Conservation (phyloP, 768 basidiomycete genomes). For the Amanita rubescens region DNA sequence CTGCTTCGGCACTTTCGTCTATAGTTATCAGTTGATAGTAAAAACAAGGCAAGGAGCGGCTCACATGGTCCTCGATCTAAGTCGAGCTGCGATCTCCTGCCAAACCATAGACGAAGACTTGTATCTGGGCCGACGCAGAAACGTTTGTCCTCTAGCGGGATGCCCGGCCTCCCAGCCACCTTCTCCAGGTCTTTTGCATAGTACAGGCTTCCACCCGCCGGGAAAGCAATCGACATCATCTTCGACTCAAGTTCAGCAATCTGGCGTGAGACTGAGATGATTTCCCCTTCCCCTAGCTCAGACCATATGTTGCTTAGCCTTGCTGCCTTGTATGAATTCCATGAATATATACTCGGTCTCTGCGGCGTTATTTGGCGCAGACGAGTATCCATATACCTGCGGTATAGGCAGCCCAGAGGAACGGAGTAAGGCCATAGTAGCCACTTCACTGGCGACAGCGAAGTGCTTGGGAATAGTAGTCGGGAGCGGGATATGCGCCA, state of each 20-base stretch:
- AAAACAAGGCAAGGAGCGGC: constrained; percentile 26
- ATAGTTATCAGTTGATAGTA: constrained; percentile 24
- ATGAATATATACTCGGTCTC: constrained; percentile 39
- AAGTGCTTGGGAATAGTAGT: constrained; percentile 27
- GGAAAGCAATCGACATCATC: constrained; percentile 43
- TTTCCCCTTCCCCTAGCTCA: constrained; percentile 27
- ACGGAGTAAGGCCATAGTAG: constrained; percentile 35
- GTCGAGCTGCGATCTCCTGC: too few species aligned
- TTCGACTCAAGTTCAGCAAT: constrained; percentile 38
- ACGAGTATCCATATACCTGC: constrained; percentile 35
- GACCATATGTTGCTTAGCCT: constrained; percentile 34
- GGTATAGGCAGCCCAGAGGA: constrained; percentile 33
- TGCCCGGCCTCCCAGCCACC: constrained; percentile 23
- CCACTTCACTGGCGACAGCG: constrained; percentile 40
- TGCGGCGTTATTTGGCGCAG: constrained; percentile 30
- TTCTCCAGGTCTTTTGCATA: constrained; percentile 38
- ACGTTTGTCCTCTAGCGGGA: constrained; percentile 31
- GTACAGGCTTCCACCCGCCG: constrained; percentile 47
- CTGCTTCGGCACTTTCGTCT: constrained; percentile 34
- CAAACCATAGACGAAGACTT: constrained; percentile 38
- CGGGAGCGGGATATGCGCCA: constrained; percentile 37
- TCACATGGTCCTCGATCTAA: constrained; percentile 49
- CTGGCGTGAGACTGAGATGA: constrained; percentile 36
- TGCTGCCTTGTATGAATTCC: constrained; percentile 34
- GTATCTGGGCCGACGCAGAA: too few species aligned